phyloP scores from a whole-genome alignment of 2,329 filamentous ascomycete species.

The Knufia petricola region DNA sequence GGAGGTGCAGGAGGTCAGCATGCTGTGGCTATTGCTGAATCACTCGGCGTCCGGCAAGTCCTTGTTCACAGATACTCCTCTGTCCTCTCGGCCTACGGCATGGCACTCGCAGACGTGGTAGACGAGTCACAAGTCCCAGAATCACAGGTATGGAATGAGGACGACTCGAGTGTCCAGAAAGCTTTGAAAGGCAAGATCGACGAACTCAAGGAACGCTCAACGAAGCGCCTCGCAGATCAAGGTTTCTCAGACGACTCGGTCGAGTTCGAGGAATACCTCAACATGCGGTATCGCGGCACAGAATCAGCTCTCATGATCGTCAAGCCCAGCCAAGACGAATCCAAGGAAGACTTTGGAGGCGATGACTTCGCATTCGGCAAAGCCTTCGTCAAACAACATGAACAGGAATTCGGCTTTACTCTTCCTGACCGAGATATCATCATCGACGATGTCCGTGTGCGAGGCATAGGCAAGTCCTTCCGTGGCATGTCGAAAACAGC shows the following conservation, averaged over 20 bases:
- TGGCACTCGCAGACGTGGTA: conserved; percentile 86
- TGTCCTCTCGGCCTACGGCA: conserved; percentile 82
- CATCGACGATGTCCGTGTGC: conserved; percentile 77
- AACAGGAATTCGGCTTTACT: conserved; percentile 88
- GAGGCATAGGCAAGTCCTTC: conserved; percentile 84
- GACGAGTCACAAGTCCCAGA: conserved; percentile 66
- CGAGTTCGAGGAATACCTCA: conserved; percentile 82
- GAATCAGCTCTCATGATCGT: conserved; percentile 87
- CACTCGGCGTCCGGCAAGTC: conserved; percentile 74
- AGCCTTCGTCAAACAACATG: conserved; percentile 77
- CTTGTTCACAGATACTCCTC: conserved; percentile 85
- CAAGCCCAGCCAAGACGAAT: conserved; percentile 57
- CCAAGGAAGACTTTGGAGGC: conserved; percentile 48
- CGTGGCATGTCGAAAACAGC: conserved; percentile 70
- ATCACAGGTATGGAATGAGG: conserved; percentile 48
- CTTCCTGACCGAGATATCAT: conserved; percentile 78
- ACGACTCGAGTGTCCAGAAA: conserved; percentile 47
- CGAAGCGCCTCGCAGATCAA: conserved; percentile 58
- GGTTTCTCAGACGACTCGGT: conserved; percentile 68
- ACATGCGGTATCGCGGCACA: conserved; percentile 84
- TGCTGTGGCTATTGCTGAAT: conserved; percentile 79
- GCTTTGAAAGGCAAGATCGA: conserved; percentile 65
- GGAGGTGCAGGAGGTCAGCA: conserved; percentile 89
- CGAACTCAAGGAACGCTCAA: conserved; percentile 68
- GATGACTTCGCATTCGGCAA: conserved; percentile 73